Evolutionary conservation across 2,329 filamentous ascomycete species (phyloP).

Genomic region (Tolypocladium nubicola): DNA sequence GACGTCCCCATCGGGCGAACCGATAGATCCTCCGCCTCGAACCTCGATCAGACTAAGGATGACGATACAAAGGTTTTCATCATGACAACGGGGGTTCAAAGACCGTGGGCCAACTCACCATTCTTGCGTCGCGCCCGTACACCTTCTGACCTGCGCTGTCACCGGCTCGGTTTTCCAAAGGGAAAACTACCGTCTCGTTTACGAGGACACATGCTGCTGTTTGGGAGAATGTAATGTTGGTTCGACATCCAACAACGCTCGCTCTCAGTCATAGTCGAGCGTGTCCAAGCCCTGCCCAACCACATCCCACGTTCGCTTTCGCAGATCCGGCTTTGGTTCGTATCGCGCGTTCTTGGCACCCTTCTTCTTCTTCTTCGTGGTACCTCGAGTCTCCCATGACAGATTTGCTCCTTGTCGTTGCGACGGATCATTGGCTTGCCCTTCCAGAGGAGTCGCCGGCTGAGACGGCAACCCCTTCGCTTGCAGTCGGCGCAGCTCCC

Average conservation of each 20-base stretch:
- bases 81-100: slow-evolving; percentile 33
- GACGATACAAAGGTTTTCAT: slow-evolving; percentile 87
- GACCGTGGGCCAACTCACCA: slow-evolving; percentile 15
- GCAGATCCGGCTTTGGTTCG: slow-evolving; percentile 47
- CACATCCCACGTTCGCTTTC: slow-evolving; percentile 58
- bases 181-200: background rate
- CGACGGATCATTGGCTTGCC: background rate
- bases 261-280: slow-evolving; percentile 48
- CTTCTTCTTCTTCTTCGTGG: slow-evolving; percentile 26
- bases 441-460: slow-evolving; percentile 15
- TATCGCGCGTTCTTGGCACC: slow-evolving; percentile 25
- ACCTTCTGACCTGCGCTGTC: background rate
- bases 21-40: slow-evolving; percentile 21
- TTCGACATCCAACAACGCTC: background rate
- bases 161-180: background rate
- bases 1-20: slow-evolving; percentile 18
- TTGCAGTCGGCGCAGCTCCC: slow-evolving; percentile 47
- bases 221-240: background rate
- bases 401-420: background rate
- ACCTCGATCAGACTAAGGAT: slow-evolving; percentile 78
- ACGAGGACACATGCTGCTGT: background rate
- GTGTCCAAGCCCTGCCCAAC: slow-evolving; percentile 50
- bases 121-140: background rate
- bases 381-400: background rate
- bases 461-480: slow-evolving; percentile 7